phyloP scores from a whole-genome alignment of 176 grass and related monocot genomes.

The Thalia dealbata region DNA sequence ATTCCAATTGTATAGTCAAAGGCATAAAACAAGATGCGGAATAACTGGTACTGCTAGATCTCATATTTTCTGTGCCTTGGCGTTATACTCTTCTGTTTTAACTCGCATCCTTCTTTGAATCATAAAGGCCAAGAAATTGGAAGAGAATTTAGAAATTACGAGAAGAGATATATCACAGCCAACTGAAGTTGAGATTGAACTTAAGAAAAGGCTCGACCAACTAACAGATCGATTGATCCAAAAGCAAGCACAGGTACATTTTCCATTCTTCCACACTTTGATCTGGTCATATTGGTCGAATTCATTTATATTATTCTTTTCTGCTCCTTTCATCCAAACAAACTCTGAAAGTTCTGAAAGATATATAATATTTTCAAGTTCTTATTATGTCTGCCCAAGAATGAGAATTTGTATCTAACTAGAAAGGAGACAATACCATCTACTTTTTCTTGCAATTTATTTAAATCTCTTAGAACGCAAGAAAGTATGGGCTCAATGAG shows the following conservation, averaged over 20 bases:
- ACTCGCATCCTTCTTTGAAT: not conserved
- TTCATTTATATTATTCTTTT: not conserved
- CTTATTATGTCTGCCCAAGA: no score
- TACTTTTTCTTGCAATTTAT: no score
- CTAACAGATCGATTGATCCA: constrained; percentile 96
- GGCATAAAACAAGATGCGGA: not conserved
- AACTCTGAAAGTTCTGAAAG: no score
- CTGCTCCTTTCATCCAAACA: no score
- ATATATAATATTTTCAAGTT: no score
- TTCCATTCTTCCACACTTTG: not conserved
- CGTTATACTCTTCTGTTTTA: not conserved
- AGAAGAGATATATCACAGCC: constrained; percentile 65
- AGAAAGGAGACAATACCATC: no score
- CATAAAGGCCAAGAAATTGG: constrained; percentile 62
- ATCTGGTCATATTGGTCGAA: not conserved
- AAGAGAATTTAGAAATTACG: constrained; percentile 71
- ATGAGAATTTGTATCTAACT: no score
- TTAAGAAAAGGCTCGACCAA: constrained; percentile 92
- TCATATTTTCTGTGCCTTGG: not conserved
- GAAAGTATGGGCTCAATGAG: no score
- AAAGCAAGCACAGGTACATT: constrained; percentile 79
- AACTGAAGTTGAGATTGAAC: constrained; percentile 76
- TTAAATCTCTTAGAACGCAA: no score
- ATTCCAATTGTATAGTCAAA: not conserved
- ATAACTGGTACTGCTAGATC: not conserved